Evolutionary conservation across 2,329 filamentous ascomycete species (phyloP).

Genomic region (Taxawa tesnikishii): DNA sequence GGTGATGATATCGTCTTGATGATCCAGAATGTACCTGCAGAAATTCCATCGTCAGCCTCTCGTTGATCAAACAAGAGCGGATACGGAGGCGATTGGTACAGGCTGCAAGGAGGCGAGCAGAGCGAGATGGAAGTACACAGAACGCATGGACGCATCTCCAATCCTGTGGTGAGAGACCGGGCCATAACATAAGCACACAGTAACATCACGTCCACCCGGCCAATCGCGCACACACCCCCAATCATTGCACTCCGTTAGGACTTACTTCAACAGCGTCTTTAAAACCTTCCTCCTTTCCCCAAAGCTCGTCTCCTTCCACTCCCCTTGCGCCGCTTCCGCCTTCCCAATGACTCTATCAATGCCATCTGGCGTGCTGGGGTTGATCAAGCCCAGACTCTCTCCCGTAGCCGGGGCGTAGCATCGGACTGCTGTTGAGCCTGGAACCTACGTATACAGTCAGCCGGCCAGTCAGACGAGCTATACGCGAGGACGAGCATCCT

Average conservation of each 20-base stretch:
- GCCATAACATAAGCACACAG: too few species aligned
- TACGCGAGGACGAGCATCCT: too few species aligned
- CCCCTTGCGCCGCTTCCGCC: conserved; percentile 59
- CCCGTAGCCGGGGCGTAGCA: conserved; percentile 89
- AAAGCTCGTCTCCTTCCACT: conserved; percentile 72
- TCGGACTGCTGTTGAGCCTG: conserved; percentile 57
- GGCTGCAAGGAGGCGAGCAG: too few species aligned
- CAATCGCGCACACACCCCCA: too few species aligned
- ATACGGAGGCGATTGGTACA: background rate
- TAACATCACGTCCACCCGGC: too few species aligned
- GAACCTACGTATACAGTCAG: too few species aligned
- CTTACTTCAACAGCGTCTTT: conserved; percentile 58
- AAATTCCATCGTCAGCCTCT: background rate
- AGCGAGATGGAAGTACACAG: too few species aligned
- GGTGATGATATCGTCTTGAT: conserved; percentile 76
- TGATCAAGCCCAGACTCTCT: conserved; percentile 64
- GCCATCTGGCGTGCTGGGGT: conserved; percentile 60
- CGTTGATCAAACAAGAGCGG: background rate
- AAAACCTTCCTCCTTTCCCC: conserved; percentile 66
- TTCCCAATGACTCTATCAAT: conserved; percentile 69
- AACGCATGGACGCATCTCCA: too few species aligned
- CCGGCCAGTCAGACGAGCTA: too few species aligned
- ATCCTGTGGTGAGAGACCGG: too few species aligned
- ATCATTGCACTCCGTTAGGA: conserved; percentile 5
- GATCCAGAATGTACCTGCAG: conserved; percentile 62